Base-by-base conservation (phyloP, 1,284 basidiomycete species). In the Leccinum pallidistipes region DNA sequence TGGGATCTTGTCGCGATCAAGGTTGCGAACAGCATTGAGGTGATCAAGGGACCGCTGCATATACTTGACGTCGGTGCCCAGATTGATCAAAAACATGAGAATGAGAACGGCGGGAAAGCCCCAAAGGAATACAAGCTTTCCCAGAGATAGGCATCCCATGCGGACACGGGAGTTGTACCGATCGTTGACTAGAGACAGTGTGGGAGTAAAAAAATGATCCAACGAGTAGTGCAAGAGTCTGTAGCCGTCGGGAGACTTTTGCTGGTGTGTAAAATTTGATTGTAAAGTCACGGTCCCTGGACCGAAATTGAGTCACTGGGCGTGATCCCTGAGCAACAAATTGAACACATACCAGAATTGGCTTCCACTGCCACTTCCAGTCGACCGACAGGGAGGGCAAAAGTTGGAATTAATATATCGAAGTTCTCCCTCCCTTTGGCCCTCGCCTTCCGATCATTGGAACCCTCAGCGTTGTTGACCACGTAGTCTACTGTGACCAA, bases 401-500 rank as follows among this genome's bases (percentile, higher is more conserved):
- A 92, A 16, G 83, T 83, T 4, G 90, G 90, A 52, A 92, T 71
- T 54, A 90, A 75, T 21, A 91, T 72, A 63, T 83, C 74, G 36
- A 87, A 61, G 5, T 68, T 66, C 11, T 72, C 68, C 38, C 65
- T 72, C 51, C 67, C 67, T 66, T 70, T 76, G 55, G 64, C 68
- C 56, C 75, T 77, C 63, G 68, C 74, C 65, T 79, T 79, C 31
- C 50, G 59, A 57, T 69, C 69, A 54, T 57, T 63, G 59, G 58
- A 8, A 21, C 51, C 27, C n/a, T n/a, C 51, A 27, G 43, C 36
- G 34, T 65, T 63, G 66, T 76, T 79, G 34, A 87, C 85, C 43
- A 88, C 72, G 68, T 91, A 90, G 66, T 90, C 85, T 56, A 91
- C 78, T 40, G 84, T 77, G 55, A 88, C 78, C 34, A 76, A 76